Evolutionary conservation across 1,284 basidiomycete species (phyloP).

Genomic region (Puccinia polysora): DNA sequence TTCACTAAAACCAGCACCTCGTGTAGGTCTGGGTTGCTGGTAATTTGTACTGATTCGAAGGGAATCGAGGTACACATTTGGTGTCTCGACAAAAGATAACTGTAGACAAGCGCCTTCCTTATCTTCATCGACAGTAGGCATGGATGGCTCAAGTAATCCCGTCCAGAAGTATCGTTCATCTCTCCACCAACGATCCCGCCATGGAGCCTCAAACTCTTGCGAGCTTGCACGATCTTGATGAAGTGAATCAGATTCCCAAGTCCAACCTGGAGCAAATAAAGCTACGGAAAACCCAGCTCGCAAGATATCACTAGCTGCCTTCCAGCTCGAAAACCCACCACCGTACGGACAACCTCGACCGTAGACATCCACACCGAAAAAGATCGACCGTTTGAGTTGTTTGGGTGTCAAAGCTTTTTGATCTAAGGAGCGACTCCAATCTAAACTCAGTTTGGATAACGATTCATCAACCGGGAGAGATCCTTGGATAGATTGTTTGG

Average conservation of each 20-base stretch:
- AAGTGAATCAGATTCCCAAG: slow-evolving; percentile 41
- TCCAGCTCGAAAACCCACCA: slow-evolving; percentile 65
- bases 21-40: slow-evolving; percentile 1
- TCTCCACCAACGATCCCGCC: slow-evolving; percentile 40
- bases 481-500: too few species aligned
- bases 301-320: slow-evolving; percentile 61
- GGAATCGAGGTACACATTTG: slow-evolving; percentile 23
- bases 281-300: slow-evolving; percentile 24
- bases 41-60: slow-evolving; percentile 19
- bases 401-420: slow-evolving; percentile 49
- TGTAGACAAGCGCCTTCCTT: background rate
- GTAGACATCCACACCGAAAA: slow-evolving; percentile 71
- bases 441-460: background rate
- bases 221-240: slow-evolving; percentile 9
- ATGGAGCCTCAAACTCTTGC: background rate
- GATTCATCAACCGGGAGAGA: slow-evolving; percentile 1
- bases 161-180: slow-evolving; percentile 37
- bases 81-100: background rate
- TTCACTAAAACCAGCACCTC: slow-evolving; percentile 23
- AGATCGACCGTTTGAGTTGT: slow-evolving; percentile 57
- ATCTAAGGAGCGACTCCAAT: background rate
- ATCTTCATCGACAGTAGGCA: background rate
- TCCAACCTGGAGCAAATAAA: slow-evolving; percentile 42
- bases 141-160: slow-evolving; percentile 20
- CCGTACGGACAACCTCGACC: slow-evolving; percentile 68